Evolutionary conservation across 148 eudicot genomes (phyloP).

Genomic region (Camellia japonica): DNA sequence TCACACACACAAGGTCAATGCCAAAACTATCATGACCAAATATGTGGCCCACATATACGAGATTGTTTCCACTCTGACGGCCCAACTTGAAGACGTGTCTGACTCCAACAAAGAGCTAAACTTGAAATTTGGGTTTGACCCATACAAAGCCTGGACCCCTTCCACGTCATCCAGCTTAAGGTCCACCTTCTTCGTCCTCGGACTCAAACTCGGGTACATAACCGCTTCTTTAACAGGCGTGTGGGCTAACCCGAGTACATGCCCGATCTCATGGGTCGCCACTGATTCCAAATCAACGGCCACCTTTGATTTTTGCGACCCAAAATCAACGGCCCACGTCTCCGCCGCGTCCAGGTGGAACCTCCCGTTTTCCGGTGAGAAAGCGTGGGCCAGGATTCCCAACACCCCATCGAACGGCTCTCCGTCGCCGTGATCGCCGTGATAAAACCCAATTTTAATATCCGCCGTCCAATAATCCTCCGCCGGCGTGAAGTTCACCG

Average conservation of each 20-base stretch:
- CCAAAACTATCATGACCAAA: slow-evolving; percentile 2
- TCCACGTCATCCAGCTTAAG: slow-evolving; percentile 53
- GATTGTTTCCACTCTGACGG: not conserved
- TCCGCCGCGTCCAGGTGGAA: slow-evolving; percentile 53
- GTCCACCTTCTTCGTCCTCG: slow-evolving; percentile 46
- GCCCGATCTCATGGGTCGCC: slow-evolving; percentile 69
- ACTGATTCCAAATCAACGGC: slow-evolving; percentile 65
- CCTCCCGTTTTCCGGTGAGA: slow-evolving; percentile 56
- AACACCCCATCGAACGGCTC: slow-evolving; percentile 62
- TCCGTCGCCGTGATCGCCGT: slow-evolving; percentile 67
- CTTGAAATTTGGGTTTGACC: slow-evolving; percentile 58
- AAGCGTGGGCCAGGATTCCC: slow-evolving; percentile 55
- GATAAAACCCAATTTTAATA: slow-evolving; percentile 42
- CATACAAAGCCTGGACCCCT: slow-evolving; percentile 53
- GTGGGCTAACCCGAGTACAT: slow-evolving; percentile 63
- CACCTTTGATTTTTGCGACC: slow-evolving; percentile 22
- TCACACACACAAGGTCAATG: slow-evolving; percentile 5
- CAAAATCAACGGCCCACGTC: slow-evolving; percentile 61
- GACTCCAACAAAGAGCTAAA: slow-evolving; percentile 19
- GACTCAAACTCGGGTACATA: slow-evolving; percentile 59
- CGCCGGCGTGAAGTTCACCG: slow-evolving; percentile 40
- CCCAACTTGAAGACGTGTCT: slow-evolving; percentile 13
- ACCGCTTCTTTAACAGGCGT: slow-evolving; percentile 43
- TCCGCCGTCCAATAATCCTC: slow-evolving; percentile 34
- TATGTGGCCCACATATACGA: not conserved